Evolutionary conservation across 2,329 filamentous ascomycete species (phyloP), one percentile per base, ranked within the genome.

Genomic region (Sporothrix pseudoabietina): DNA sequence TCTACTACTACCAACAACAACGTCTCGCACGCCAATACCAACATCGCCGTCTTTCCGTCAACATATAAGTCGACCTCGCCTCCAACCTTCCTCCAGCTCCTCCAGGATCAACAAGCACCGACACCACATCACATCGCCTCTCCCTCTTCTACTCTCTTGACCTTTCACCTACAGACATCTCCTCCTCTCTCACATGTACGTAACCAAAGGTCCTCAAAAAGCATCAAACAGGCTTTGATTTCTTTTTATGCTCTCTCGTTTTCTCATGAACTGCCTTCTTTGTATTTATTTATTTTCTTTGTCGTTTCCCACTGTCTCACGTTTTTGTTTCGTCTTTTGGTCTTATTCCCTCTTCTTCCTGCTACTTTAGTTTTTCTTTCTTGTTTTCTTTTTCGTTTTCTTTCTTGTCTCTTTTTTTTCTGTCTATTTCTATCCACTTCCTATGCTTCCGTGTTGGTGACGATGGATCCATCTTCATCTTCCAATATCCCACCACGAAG

Each of bases 391-490:
- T 39, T 22, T 69, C 19, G 14, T 14, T 22, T n/a, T 52, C 26
- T n/a, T 4, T 49, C n/a, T 26, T 47, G 6, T 22, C 22, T 35
- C n/a, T 22, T 44, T 47, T 32, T 39, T 65, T 41, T 41, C 30
- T 9, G 39, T n/a, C 16, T 19, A 44, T 75, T 74, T 73, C 65
- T 76, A 68, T 57, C 9, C 59, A 12, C n/a, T 69, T 30, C 54
- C 6, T 30, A 49, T 49, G n/a, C 30, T 16, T 49, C 71, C 35
- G 44, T 52, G 32, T 71, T 49, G 30, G 30, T 61, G 49, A 71
- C 76, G 78, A 80, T 79, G 79, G 78, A 78, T 76, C 76, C 71
- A 72, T 78, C 75, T 75, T 75, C 54, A 35, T 26, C 72, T 75
- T 76, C 76, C 75, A 78, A 77, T 32, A 16, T 14, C 74, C 77